Percentiles rank a stretch among this genome's conserved stretches.
These are phyloP conservation scores for Penicillium thymicola DNA, from an alignment of 2,329 filamentous ascomycete genomes.

Conservation along the genomic window DNA sequence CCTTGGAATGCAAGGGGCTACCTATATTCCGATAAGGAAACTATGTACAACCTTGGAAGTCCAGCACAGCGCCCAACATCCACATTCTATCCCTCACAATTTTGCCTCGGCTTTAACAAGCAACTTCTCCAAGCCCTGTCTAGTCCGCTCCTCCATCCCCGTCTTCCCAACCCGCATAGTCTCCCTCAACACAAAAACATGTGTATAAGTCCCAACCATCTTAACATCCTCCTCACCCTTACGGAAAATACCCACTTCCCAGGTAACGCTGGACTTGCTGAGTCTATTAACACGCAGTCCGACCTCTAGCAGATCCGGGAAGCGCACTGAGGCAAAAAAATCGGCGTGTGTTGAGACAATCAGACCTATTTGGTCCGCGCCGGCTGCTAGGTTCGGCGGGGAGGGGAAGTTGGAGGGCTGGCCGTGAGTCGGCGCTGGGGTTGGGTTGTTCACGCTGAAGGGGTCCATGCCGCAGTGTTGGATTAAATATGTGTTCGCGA, in stretches of 20 bases:
- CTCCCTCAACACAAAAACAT: conserved; percentile 79
- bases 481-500: conserved; percentile 86
- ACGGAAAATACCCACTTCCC: conserved; percentile 85
- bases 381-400: not conserved
- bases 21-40: not conserved
- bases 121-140: conserved; percentile 58
- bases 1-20: not conserved
- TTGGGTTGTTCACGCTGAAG: conserved; percentile 49
- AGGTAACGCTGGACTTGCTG: conserved; percentile 81
- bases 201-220: conserved; percentile 80
- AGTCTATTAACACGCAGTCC: conserved; percentile 79
- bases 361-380: conserved; percentile 67
- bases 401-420: conserved; percentile 8
- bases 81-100: conserved; percentile 20
- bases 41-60: conserved; percentile 1
- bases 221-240: conserved; percentile 69
- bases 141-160: conserved; percentile 40
- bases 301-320: conserved; percentile 77
- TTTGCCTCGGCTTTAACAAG: conserved; percentile 35
- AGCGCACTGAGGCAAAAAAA: conserved; percentile 77
- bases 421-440: conserved; percentile 9
- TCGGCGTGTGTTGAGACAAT: conserved; percentile 83
- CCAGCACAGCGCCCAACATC: not conserved
- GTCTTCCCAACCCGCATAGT: conserved; percentile 66
- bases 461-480: conserved; percentile 71